phyloP scores from a whole-genome alignment of 805 yeast species.

The Zygotorulaspora danielsina region DNA sequence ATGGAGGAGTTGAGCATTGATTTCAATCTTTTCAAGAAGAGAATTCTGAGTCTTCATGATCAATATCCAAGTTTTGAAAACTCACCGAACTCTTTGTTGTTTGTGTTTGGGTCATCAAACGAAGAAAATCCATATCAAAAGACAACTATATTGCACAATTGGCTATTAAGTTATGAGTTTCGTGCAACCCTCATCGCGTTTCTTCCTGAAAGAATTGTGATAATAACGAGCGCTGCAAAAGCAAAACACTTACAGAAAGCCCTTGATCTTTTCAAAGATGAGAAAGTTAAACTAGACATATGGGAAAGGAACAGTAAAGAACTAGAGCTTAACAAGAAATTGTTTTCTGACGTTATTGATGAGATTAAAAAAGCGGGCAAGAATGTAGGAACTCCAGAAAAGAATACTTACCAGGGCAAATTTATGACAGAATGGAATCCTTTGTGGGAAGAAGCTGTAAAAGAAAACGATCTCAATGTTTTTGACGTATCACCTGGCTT shows the following conservation, averaged over 20 bases:
- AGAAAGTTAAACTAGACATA: slow-evolving; percentile 48
- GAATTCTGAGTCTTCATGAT: slow-evolving; percentile 29
- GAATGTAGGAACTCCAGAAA: slow-evolving; percentile 62
- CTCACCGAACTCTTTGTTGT: slow-evolving; percentile 47
- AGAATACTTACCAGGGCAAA: slow-evolving; percentile 79
- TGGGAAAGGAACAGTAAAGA: slow-evolving; percentile 76
- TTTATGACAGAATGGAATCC: slow-evolving; percentile 77
- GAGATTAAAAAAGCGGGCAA: slow-evolving; percentile 44
- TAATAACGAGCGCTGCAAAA: slow-evolving; percentile 80
- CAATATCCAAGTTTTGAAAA: slow-evolving; percentile 28
- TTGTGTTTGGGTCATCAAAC: slow-evolving; percentile 79
- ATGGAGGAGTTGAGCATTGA: slow-evolving; percentile 35
- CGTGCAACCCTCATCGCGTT: slow-evolving; percentile 81
- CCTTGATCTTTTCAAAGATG: slow-evolving; percentile 39
- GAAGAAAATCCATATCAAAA: slow-evolving; percentile 88
- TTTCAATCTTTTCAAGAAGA: slow-evolving; percentile 27
- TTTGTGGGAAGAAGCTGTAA: slow-evolving; percentile 38
- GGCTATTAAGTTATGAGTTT: slow-evolving; percentile 93
- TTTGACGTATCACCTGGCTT: slow-evolving; percentile 52
- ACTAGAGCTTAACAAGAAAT: slow-evolving; percentile 61
- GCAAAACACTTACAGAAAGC: slow-evolving; percentile 60
- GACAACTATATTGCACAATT: slow-evolving; percentile 78
- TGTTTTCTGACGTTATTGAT: slow-evolving; percentile 54
- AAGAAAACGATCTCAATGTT: slow-evolving; percentile 38
- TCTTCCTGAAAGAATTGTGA: slow-evolving; percentile 51